These are phyloP conservation scores for Cryoendolithus antarcticus DNA, from an alignment of 2,329 filamentous ascomycete genomes.

Conservation along the genomic window DNA sequence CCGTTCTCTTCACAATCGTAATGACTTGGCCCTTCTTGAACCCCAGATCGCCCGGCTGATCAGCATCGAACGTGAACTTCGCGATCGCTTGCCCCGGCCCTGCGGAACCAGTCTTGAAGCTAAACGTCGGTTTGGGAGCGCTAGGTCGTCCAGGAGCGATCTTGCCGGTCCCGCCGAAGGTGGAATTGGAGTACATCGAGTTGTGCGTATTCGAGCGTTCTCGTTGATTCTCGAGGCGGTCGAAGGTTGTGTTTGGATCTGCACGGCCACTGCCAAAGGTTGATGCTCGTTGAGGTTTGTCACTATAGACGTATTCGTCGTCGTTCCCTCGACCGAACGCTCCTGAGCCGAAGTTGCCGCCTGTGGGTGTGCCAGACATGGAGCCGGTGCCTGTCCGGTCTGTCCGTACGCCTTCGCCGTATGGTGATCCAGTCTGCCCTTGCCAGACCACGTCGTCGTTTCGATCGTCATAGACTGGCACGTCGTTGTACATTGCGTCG, in stretches of 20 bases:
- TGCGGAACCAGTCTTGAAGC: slow-evolving; percentile 31
- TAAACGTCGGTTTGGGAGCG: slow-evolving; percentile 81
- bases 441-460: slow-evolving; percentile 81
- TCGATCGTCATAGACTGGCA: slow-evolving; percentile 72
- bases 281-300: slow-evolving; percentile 45
- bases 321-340: slow-evolving; percentile 13
- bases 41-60: slow-evolving; percentile 80
- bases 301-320: slow-evolving; percentile 40
- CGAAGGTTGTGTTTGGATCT: slow-evolving; percentile 39
- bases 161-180: slow-evolving; percentile 33
- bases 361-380: slow-evolving; percentile 8
- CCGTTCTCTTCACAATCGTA: slow-evolving; percentile 85
- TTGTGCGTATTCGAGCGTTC: slow-evolving; percentile 11
- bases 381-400: slow-evolving; percentile 33
- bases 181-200: slow-evolving; percentile 11
- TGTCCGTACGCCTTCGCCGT: slow-evolving; percentile 52
- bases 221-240: slow-evolving; percentile 26
- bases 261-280: slow-evolving; percentile 48
- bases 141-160: slow-evolving; percentile 66
- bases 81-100: slow-evolving; percentile 72
- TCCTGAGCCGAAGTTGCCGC: slow-evolving; percentile 16
- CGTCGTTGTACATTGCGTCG: slow-evolving; percentile 82
- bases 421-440: slow-evolving; percentile 56
- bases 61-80: slow-evolving; percentile 85
- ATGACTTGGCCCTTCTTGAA: slow-evolving; percentile 98